phyloP scores from a whole-genome alignment of 2,329 filamentous ascomycete species.

The Cucurbitaria berberidis region DNA sequence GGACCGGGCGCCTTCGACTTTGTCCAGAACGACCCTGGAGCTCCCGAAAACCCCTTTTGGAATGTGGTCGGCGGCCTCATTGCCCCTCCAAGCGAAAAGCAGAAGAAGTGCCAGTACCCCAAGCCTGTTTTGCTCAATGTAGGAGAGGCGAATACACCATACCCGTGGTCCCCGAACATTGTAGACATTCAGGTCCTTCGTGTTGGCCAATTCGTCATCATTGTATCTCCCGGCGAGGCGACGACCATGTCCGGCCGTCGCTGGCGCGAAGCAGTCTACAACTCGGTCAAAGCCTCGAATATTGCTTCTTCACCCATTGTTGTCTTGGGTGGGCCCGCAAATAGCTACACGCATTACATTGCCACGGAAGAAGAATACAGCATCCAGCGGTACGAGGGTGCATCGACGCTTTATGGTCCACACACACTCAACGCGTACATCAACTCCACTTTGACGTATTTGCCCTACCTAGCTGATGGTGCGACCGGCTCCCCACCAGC shows the following conservation, averaged over 20 bases:
- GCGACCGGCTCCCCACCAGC: conserved; percentile 40
- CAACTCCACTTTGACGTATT: conserved; percentile 77
- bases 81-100: conserved; percentile 71
- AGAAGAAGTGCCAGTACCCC: conserved; percentile 75
- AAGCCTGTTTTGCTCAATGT: conserved; percentile 91
- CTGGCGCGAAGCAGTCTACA: conserved; percentile 67
- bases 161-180: conserved; percentile 88
- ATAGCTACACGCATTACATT: conserved; percentile 87
- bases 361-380: conserved; percentile 79
- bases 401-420: conserved; percentile 84
- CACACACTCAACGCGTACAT: conserved; percentile 86
- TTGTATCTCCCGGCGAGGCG: conserved; percentile 85
- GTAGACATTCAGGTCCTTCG: conserved; percentile 87
- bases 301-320: conserved; percentile 60
- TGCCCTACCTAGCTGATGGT: conserved; percentile 66
- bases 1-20: conserved; percentile 93
- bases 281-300: conserved; percentile 27
- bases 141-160: conserved; percentile 77
- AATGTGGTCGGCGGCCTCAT: conserved; percentile 73
- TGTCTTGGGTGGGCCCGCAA: conserved; percentile 85
- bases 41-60: conserved; percentile 84
- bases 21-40: conserved; percentile 79
- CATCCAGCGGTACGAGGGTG: conserved; percentile 93
- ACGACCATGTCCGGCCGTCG: conserved; percentile 91
- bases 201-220: conserved; percentile 81